Conservation (phyloP, 108 stramenopile species). For the Schizochytrium sp. region DNA sequence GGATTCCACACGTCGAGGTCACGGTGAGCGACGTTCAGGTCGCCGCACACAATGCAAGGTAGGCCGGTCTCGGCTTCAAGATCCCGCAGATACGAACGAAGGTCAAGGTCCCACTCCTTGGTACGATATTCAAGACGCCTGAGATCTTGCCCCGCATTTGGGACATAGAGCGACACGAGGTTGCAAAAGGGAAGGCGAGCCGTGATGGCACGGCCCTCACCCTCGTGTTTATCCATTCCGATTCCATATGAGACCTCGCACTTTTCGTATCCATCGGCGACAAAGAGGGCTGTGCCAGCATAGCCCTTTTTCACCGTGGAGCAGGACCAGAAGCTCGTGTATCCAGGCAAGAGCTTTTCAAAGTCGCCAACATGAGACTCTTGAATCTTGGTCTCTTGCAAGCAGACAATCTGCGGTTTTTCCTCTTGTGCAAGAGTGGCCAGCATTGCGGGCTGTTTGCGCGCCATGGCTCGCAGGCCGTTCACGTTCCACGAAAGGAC, state of each 20-base stretch:
- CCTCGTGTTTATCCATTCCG: slow-evolving; percentile 63
- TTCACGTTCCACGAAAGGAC: slow-evolving; percentile 85
- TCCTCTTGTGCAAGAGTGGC: slow-evolving; percentile 49
- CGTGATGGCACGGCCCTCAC: slow-evolving; percentile 80
- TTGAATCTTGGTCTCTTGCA: slow-evolving; percentile 84
- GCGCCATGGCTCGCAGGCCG: slow-evolving; percentile 68
- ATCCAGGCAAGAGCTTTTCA: slow-evolving; percentile 61
- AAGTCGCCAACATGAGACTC: slow-evolving; percentile 53
- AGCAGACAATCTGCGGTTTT: slow-evolving; percentile 68
- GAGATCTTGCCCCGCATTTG: slow-evolving; percentile 91
- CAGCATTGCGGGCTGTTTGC: slow-evolving; percentile 60
- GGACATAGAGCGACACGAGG: slow-evolving; percentile 81
- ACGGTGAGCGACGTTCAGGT: background rate
- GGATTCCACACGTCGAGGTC: background rate
- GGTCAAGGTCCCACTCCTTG: slow-evolving; percentile 77
- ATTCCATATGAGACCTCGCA: slow-evolving; percentile 61
- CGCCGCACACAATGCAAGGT: background rate
- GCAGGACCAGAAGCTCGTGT: slow-evolving; percentile 72
- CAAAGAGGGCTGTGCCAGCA: slow-evolving; percentile 84
- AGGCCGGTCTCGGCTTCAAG: background rate
- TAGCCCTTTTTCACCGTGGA: slow-evolving; percentile 88
- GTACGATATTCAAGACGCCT: slow-evolving; percentile 85
- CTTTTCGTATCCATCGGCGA: slow-evolving; percentile 23
- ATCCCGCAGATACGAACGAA: slow-evolving; percentile 28
- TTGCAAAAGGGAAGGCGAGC: slow-evolving; percentile 76